Evolutionary conservation across 106 monocot genomes (phyloP), one percentile per base, ranked within the genome.

Genomic region (Phalaenopsis equestris): DNA sequence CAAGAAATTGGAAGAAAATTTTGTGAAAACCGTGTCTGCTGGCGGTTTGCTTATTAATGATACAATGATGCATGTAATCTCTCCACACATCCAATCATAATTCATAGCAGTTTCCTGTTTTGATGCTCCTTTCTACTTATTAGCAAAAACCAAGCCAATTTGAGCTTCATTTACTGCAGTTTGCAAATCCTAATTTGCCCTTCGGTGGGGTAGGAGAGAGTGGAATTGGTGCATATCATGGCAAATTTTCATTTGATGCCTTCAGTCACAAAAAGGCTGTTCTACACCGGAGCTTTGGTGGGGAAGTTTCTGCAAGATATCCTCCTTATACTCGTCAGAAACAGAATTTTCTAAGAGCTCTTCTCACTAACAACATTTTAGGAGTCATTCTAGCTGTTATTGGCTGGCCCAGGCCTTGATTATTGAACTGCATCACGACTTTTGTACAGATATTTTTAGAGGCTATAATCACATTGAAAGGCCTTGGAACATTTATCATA

Each of bases 221-320:
- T 14, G 90, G 88, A 37, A 85, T 82, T 1, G 88, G 88, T 0
- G 55, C 86, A 11, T 88, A 87, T 68, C 87, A 86, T 82, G 89
- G 89, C 42, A 90, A 90, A 47, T 87, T 86, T 78, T 89, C 89
- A 7, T 92, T 97, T n/a, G 92, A 97, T 43, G 80, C 91, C n/a
- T 97, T 97, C 73, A 92, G 86, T 58, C 96, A 97, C 86, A 94
- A 85, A 82, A 94, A 94, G 76, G 89, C 76, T 2, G 91, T 98
- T 17, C 72, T 92, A 42, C 84, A 80, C n/a, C 86, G 94, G 30
- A 81, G 84, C 47, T 98, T 98, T 70, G 84, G 41, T 0, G 88
- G 89, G 10, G 94, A 98, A 21, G 90, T 57, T 30, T 9, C 78
- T 55, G 89, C 87, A 17, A 89, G 98, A 65, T 94, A 92, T 38